Evolutionary conservation across 2,329 filamentous ascomycete genomes (phyloP), one percentile per base, ranked within the genome.

Genomic region (Plectosphaerella sp.): DNA sequence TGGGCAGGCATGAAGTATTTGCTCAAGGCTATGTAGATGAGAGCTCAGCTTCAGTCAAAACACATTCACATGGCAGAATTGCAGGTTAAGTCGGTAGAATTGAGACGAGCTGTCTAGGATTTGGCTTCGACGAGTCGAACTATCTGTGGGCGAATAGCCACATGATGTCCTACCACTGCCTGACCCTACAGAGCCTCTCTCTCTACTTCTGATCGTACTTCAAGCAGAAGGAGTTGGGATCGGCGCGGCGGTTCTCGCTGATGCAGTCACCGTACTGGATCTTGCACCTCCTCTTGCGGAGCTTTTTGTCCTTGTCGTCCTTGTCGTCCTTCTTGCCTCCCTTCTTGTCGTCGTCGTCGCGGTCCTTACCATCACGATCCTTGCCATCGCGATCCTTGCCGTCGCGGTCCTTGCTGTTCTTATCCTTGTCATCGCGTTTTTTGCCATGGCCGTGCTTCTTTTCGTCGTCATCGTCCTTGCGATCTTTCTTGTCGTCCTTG

Each of bases 1-100:
- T 75, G 65, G 58, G 72, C 72, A 1, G 74, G 72, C 7, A 72
- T 91, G 16, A 71, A 84, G 60, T 86, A 88, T 55, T 79, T 92
- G 51, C 60, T 76, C 28, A 50, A 61, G 39, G 71, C 72, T 52
- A 70, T 75, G 63, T 65, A 67, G 51, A 22, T 22, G 22, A 33
- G 28, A 33, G 28, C 8, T 33, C 28, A 33, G 28, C 28, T 12
- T 33, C 28, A 9, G 28, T 33, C 28, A 22, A 22, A 22, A 3
- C 22, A 22, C 22, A 22, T 22, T 22, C 3, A 3, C 22, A 3
- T 3, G 5, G 22, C 22, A 22, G 3, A 3, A 22, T 22, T 22
- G 3, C 22, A 22, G 22, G 22, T 3, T 5, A 22, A 5, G 3
- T 22, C 22, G 22, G 22, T 22, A 22, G 22, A 3, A 22, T 22